These are phyloP conservation scores for Cercophora samala DNA, from an alignment of 495 filamentous ascomycete genomes.

Conservation along the genomic window DNA sequence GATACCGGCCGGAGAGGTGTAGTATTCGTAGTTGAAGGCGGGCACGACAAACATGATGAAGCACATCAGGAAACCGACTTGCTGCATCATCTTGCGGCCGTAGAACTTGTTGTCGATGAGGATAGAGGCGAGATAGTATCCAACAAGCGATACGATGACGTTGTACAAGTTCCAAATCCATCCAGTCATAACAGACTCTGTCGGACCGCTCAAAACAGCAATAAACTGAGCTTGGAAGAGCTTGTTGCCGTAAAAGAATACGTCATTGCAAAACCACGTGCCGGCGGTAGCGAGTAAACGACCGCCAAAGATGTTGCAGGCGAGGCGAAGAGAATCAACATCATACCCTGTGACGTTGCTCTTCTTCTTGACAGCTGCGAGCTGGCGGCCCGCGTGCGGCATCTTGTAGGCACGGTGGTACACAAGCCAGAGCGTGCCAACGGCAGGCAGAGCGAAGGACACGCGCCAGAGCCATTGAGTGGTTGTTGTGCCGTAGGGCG, in stretches of 20 bases:
- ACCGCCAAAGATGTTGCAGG: conserved; percentile 73
- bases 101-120: conserved; percentile 89
- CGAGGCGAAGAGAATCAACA: conserved; percentile 67
- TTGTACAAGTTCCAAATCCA: conserved; percentile 93
- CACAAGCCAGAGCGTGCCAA: conserved; percentile 86
- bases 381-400: conserved; percentile 66
- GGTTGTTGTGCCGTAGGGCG: conserved; percentile 66
- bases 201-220: conserved; percentile 58
- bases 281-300: conserved; percentile 81
- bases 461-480: conserved; percentile 83
- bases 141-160: conserved; percentile 72
- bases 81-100: conserved; percentile 89
- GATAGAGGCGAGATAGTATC: conserved; percentile 78
- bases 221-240: conserved; percentile 90
- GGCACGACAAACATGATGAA: conserved; percentile 87
- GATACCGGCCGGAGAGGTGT: conserved; percentile 60
- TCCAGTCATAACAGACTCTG: conserved; percentile 64
- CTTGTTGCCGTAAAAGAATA: conserved; percentile 98
- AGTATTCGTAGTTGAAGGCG: conserved; percentile 80
- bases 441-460: conserved; percentile 78
- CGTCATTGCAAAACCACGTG: conserved; percentile 86
- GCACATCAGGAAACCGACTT: conserved; percentile 78
- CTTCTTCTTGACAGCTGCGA: conserved; percentile 77
- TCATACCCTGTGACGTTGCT: conserved; percentile 83
- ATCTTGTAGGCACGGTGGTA: conserved; percentile 92